A percentile compares a stretch with the other conserved stretches of the same genome.
Evolutionary conservation across 1,284 basidiomycete genomes (phyloP).

Genomic region (Ustilago curta): DNA sequence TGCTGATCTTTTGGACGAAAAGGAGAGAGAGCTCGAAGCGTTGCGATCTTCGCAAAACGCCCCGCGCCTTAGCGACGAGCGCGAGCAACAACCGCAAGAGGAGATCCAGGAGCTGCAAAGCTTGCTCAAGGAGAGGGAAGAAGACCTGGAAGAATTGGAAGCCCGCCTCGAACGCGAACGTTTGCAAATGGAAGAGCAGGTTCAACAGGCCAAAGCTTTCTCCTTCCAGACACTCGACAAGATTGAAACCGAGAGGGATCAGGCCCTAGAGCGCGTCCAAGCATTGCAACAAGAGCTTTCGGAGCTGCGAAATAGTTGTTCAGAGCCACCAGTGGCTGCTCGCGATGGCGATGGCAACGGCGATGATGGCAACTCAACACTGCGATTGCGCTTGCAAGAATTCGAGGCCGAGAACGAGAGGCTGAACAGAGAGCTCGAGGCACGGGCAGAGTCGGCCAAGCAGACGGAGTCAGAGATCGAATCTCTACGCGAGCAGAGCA

Average conservation of each 20-base stretch:
- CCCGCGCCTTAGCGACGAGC: conserved; percentile 1
- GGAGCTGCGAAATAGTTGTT: background rate
- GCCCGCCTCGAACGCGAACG: conserved; percentile 38
- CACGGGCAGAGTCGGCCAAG: conserved; percentile 1
- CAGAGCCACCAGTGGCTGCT: background rate
- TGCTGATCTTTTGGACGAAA: conserved; percentile 46
- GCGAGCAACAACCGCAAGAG: conserved; percentile 18
- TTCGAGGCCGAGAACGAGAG: conserved; percentile 20
- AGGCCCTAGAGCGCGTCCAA: conserved; percentile 35
- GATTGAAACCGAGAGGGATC: conserved; percentile 42
- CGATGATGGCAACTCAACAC: background rate
- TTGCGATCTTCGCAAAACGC: conserved; percentile 8
- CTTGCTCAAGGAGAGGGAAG: conserved; percentile 40
- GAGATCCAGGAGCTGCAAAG: conserved; percentile 39
- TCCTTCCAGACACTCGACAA: conserved; percentile 49
- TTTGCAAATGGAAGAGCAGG: conserved; percentile 47
- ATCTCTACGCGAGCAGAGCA: conserved; percentile 23
- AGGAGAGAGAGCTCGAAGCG: conserved; percentile 35
- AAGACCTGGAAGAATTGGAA: conserved; percentile 44
- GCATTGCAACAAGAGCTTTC: conserved; percentile 20
- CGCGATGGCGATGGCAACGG: conserved; percentile 1
- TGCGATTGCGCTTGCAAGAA: conserved; percentile 18
- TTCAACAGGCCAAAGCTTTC: conserved; percentile 50
- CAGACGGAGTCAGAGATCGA: conserved; percentile 11
- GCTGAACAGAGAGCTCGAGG: conserved; percentile 16